phyloP scores from a whole-genome alignment of 1,139 yeast genomes.

The Hyphopichia pseudoburtonii region DNA sequence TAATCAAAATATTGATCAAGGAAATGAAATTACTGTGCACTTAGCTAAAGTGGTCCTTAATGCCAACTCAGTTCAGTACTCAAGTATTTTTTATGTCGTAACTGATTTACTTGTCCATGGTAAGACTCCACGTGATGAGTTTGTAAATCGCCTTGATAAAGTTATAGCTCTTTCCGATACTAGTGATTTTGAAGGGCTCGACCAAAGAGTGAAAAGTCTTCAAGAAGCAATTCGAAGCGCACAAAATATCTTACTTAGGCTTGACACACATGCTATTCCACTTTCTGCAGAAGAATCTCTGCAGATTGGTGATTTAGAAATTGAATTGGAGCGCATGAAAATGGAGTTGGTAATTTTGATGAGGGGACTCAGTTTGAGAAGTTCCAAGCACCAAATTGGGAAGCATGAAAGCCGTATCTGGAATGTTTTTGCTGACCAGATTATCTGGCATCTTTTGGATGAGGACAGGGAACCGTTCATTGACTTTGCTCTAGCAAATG shows the following conservation, averaged over 20 bases:
- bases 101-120: constrained; percentile 66
- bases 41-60: constrained; percentile 68
- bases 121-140: constrained; percentile 58
- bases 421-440: constrained; percentile 56
- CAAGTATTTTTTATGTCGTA: constrained; percentile 60
- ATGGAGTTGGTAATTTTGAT: constrained; percentile 65
- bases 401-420: constrained; percentile 26
- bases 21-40: constrained; percentile 47
- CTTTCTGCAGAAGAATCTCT: constrained; percentile 24
- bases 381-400: constrained; percentile 31
- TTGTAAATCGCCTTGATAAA: constrained; percentile 62
- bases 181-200: constrained; percentile 58
- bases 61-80: constrained; percentile 75
- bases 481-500: constrained; percentile 67
- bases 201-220: constrained; percentile 49
- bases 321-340: constrained; percentile 56
- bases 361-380: constrained; percentile 62
- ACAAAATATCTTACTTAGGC: constrained; percentile 44
- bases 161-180: constrained; percentile 69
- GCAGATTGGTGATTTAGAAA: constrained; percentile 42
- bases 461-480: constrained; percentile 63
- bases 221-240: constrained; percentile 55
- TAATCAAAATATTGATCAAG: constrained; percentile 15
- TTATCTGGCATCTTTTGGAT: constrained; percentile 70
- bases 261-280: constrained; percentile 30